phyloP scores from a whole-genome alignment of 345 rosid genomes.

The Aquilaria sinensis region DNA sequence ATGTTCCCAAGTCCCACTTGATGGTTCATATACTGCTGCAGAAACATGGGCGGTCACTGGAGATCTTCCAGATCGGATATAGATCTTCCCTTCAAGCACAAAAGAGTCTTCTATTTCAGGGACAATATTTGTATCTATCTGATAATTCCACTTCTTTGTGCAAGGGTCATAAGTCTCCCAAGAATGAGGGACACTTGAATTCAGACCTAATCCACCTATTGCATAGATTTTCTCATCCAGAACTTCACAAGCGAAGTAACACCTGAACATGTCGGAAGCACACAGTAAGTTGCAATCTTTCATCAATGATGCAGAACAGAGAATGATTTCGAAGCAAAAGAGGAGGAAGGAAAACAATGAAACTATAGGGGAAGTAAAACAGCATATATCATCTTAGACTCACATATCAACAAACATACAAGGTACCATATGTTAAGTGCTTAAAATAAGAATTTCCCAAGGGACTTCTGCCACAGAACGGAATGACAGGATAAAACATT shows the following conservation, averaged over 20 bases:
- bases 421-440: neutral
- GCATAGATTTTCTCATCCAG: slow-evolving; percentile 52
- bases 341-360: neutral
- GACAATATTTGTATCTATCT: slow-evolving; percentile 28
- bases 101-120: slow-evolving; percentile 60
- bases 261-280: slow-evolving; percentile 36
- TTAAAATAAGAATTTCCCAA: neutral
- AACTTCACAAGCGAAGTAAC: slow-evolving; percentile 69
- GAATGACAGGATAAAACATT: neutral
- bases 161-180: slow-evolving; percentile 62
- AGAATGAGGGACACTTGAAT: slow-evolving; percentile 37
- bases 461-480: neutral
- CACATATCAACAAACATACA: neutral
- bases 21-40: slow-evolving; percentile 45
- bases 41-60: slow-evolving; percentile 22
- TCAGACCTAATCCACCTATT: slow-evolving; percentile 62
- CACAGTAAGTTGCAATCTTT: slow-evolving; percentile 6
- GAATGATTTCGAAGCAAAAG: neutral
- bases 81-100: slow-evolving; percentile 61
- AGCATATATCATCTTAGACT: neutral
- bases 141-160: slow-evolving; percentile 38
- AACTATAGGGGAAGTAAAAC: neutral
- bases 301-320: neutral
- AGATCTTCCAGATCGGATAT: slow-evolving; percentile 40
- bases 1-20: slow-evolving; percentile 46